These are phyloP conservation scores for Cerrena zonata DNA, from an alignment of 1,284 basidiomycete species.

Conservation along the genomic window DNA sequence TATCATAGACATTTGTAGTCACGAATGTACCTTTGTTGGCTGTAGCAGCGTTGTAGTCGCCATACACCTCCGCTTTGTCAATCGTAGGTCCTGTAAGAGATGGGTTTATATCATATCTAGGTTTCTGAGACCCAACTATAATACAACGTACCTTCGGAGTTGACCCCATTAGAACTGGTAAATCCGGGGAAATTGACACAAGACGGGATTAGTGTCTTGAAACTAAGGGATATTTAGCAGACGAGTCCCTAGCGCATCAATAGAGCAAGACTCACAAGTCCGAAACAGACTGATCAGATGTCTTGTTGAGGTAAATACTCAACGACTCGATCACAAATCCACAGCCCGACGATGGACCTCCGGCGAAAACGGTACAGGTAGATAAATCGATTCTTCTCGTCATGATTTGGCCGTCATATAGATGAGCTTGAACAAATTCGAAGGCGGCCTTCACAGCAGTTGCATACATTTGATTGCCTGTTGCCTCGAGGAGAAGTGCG, in stretches of 20 bases:
- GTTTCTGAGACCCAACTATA: background rate
- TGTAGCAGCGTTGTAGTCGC: background rate
- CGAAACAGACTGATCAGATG: background rate
- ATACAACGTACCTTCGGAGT: background rate
- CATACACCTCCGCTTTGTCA: background rate
- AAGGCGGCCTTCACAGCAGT: conserved; percentile 2
- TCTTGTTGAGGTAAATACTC: background rate
- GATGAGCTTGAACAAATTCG: conserved; percentile 5
- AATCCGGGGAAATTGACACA: background rate
- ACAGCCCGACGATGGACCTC: background rate
- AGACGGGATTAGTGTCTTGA: background rate
- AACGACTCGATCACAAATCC: conserved; percentile 8
- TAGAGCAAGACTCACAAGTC: conserved; percentile 3
- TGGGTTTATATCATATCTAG: background rate
- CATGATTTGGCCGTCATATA: conserved; percentile 6
- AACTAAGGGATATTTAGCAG: background rate
- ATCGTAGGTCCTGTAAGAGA: too few relatives aligned
- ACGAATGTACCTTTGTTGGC: background rate
- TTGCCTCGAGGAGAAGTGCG: conserved; percentile 3
- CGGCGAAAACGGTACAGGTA: background rate
- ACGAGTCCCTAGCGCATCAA: background rate
- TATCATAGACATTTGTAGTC: background rate
- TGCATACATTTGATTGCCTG: background rate
- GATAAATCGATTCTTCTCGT: conserved; percentile 1
- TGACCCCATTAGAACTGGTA: background rate